Percentiles rank a stretch among this genome's conserved stretches.
These are phyloP conservation scores for Paraurostyla sp. DNA, from an alignment of 73 alveolate genomes.

Conservation along the genomic window DNA sequence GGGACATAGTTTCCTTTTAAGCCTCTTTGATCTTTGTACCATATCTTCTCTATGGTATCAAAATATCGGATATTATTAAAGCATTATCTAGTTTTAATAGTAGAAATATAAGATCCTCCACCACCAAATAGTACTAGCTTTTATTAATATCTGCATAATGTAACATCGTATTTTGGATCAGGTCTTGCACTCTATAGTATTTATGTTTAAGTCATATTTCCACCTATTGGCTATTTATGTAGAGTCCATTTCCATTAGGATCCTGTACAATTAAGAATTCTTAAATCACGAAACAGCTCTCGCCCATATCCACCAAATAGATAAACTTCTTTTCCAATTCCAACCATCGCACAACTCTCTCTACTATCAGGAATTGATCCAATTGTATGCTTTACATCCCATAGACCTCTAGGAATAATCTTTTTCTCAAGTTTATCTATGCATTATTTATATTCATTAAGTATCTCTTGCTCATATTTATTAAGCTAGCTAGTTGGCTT, in stretches of 20 bases:
- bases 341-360: conserved; percentile 40
- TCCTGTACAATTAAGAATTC: neutral
- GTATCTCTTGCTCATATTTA: conserved; percentile 13
- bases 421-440: neutral
- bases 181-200: conserved; percentile 34
- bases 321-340: conserved; percentile 11
- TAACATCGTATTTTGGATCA: conserved; percentile 28
- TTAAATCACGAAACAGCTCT: conserved; percentile 36
- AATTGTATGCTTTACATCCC: conserved; percentile 14
- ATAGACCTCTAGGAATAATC: neutral
- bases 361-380: conserved; percentile 44
- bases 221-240: neutral
- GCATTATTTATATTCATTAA: neutral
- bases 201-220: conserved; percentile 6
- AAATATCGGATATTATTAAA: conserved; percentile 21
- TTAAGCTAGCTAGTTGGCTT: neutral
- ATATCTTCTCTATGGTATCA: neutral
- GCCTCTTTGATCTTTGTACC: conserved; percentile 47
- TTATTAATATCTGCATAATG: neutral
- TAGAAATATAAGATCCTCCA: conserved; percentile 43
- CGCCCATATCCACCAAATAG: conserved; percentile 58
- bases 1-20: conserved; percentile 34
- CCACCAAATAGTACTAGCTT: conserved; percentile 51
- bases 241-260: conserved; percentile 34
- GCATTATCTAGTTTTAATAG: conserved; percentile 41